Evolutionary conservation across 1,284 basidiomycete species (phyloP), one percentile per base, ranked within the genome.

Genomic region (Ceratobasidium sp.): DNA sequence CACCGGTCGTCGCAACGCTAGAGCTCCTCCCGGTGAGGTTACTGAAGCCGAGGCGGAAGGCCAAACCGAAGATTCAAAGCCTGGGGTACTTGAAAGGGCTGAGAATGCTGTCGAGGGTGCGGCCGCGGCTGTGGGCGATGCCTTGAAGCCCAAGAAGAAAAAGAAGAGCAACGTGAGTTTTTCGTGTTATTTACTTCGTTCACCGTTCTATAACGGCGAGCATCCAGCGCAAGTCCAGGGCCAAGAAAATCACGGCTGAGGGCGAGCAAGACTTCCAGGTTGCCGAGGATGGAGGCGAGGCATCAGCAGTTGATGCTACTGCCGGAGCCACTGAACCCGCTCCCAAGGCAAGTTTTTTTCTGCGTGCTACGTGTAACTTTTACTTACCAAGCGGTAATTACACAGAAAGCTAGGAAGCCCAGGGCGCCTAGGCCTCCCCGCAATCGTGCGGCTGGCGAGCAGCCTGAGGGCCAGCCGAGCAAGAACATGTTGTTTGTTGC

Each of bases 401-500:
- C 41, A 82, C 90, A 85, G 81, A 85, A 87, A 59, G 76, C 80
- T 55, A 78, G 78, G 72, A 78, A 80, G 74, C 82, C 83, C 73
- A 89, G 88, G 80, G 92, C 88, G 82, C 84, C 86, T 76, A 89
- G 85, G 80, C 77, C 83, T 21, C 84, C 86, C 59, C 89, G 88
- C 71, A 79, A 86, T 62, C 92, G 91, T 77, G 85, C 89, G 46
- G 86, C 85, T 41, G 92, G 91, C 72, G 89, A 92, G 81, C 90
- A 91, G 73, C 92, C 93, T 41, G 84, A 84, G 73, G 93, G 93
- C 77, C 91, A 92, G 79, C 91, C 88, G 46, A 92, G 90, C 79
- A 90, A 93, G 87, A 92, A 86, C 75, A 90, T 94, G 82, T 85
- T 98, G 76, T 98, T 98, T 78, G 95, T 98, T 76, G 95, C 95